phyloP scores from a whole-genome alignment of 2,329 filamentous ascomycete genomes.

The Monilinia aucupariae region DNA sequence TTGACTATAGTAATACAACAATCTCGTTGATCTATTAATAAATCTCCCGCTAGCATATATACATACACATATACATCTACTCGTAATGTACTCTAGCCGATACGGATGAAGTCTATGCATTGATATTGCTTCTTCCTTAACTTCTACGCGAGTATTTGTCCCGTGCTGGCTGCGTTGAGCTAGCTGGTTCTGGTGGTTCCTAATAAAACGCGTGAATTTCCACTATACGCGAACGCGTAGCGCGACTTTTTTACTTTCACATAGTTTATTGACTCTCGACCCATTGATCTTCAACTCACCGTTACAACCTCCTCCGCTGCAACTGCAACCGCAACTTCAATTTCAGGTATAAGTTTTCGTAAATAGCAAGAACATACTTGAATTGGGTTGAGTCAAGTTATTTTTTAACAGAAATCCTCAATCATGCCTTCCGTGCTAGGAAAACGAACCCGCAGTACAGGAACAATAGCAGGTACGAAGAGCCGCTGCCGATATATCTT shows the following conservation, averaged over 20 bases:
- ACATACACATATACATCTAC: too few relatives aligned
- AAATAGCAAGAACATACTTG: slow-evolving; percentile 19
- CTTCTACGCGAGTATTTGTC: too few relatives aligned
- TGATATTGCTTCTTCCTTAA: too few relatives aligned
- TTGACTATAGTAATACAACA: too few relatives aligned
- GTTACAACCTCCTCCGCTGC: slow-evolving; percentile 11
- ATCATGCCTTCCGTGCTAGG: slow-evolving; percentile 41
- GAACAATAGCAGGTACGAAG: slow-evolving; percentile 36
- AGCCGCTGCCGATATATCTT: slow-evolving; percentile 15
- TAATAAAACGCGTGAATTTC: background rate
- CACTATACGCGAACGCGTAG: slow-evolving; percentile 12
- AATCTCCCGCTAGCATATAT: too few relatives aligned
- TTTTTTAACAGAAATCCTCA: background rate
- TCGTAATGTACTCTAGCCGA: too few relatives aligned
- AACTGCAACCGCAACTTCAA: slow-evolving; percentile 5
- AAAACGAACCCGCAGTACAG: slow-evolving; percentile 42
- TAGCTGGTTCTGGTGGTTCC: too few relatives aligned
- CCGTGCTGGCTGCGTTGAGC: too few relatives aligned
- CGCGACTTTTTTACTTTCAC: slow-evolving; percentile 1
- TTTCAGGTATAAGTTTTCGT: slow-evolving; percentile 1
- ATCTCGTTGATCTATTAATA: too few relatives aligned
- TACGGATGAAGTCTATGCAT: too few relatives aligned
- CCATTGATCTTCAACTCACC: background rate
- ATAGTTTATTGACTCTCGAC: background rate
- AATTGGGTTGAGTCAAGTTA: slow-evolving; percentile 8